Conservation (phyloP, 1,284 basidiomycete genomes). For the Porogramme epimiltina region DNA sequence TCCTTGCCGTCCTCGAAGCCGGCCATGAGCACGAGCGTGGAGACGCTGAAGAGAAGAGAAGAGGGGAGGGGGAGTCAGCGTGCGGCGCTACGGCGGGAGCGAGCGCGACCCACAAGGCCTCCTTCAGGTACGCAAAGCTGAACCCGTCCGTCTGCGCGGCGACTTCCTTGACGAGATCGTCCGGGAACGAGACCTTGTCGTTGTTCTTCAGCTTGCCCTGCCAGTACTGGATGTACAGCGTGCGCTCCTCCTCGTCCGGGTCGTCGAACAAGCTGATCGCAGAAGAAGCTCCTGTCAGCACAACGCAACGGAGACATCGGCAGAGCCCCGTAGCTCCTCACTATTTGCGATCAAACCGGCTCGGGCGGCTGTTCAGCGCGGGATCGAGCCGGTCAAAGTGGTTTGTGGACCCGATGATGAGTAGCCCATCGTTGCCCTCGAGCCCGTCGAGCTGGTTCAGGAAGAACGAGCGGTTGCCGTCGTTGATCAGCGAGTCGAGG, state of each 20-base stretch:
- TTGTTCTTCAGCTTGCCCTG: slow-evolving; percentile 69
- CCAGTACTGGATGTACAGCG: slow-evolving; percentile 75
- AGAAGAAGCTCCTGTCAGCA: not conserved
- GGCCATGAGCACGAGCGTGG: slow-evolving; percentile 60
- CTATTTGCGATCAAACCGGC: slow-evolving; percentile 86
- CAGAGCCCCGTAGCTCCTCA: too few relatives aligned
- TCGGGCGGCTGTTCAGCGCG: slow-evolving; percentile 73
- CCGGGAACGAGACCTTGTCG: slow-evolving; percentile 64
- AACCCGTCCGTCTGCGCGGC: slow-evolving; percentile 64
- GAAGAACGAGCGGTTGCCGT: slow-evolving; percentile 81
- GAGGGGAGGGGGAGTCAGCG: not conserved
- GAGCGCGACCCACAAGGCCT: slow-evolving; percentile 67
- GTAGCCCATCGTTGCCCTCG: slow-evolving; percentile 74
- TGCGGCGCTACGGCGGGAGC: not conserved
- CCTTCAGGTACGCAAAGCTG: slow-evolving; percentile 84
- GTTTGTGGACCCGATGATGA: slow-evolving; percentile 82
- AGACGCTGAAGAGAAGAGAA: slow-evolving; percentile 46
- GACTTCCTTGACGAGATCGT: slow-evolving; percentile 59
- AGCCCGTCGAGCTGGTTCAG: slow-evolving; percentile 81
- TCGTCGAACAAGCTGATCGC: slow-evolving; percentile 70
- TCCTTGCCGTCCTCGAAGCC: slow-evolving; percentile 45
- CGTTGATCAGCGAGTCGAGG: slow-evolving; percentile 78
- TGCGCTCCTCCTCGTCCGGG: slow-evolving; percentile 63
- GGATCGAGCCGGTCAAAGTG: slow-evolving; percentile 80
- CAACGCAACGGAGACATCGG: slow-evolving; percentile 27